Conservation (phyloP, 2,329 filamentous ascomycete species). For the Pezicula rhizophila region DNA sequence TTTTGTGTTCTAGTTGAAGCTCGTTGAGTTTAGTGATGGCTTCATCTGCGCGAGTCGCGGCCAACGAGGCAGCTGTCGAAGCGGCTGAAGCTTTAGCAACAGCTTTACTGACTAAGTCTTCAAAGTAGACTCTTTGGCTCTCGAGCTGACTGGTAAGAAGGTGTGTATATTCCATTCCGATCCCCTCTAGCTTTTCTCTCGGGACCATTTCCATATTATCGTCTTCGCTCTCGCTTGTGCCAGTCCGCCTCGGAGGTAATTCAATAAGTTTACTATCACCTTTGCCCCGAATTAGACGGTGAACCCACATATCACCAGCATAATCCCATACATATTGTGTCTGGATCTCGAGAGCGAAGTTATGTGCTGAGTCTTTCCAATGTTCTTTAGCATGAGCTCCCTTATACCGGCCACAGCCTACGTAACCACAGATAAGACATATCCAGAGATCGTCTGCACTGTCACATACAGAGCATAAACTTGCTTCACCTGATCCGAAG, state of each 20-base stretch:
- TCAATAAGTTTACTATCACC: conserved; percentile 89
- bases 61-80: conserved; percentile 57
- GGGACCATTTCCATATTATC: conserved; percentile 62
- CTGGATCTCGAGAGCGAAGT: conserved; percentile 85
- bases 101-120: conserved; percentile 82
- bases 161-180: conserved; percentile 91
- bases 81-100: conserved; percentile 83
- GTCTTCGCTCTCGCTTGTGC: conserved; percentile 2
- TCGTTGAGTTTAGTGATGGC: conserved; percentile 43
- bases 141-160: conserved; percentile 89
- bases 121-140: conserved; percentile 87
- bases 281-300: conserved; percentile 90
- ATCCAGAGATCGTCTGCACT: conserved; percentile 84
- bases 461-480: conserved; percentile 76
- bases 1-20: conserved; percentile 48
- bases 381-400: conserved; percentile 88
- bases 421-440: conserved; percentile 85
- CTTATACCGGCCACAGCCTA: conserved; percentile 93
- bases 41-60: conserved; percentile 43
- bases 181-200: conserved; percentile 63
- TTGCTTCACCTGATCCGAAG: conserved; percentile 57
- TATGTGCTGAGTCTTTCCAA: conserved; percentile 84
- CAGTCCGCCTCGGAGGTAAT: conserved; percentile 47
- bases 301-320: conserved; percentile 89
- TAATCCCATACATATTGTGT: conserved; percentile 99